phyloP scores from a whole-genome alignment of 495 filamentous ascomycete genomes.

The Penicillium crystallinum region DNA sequence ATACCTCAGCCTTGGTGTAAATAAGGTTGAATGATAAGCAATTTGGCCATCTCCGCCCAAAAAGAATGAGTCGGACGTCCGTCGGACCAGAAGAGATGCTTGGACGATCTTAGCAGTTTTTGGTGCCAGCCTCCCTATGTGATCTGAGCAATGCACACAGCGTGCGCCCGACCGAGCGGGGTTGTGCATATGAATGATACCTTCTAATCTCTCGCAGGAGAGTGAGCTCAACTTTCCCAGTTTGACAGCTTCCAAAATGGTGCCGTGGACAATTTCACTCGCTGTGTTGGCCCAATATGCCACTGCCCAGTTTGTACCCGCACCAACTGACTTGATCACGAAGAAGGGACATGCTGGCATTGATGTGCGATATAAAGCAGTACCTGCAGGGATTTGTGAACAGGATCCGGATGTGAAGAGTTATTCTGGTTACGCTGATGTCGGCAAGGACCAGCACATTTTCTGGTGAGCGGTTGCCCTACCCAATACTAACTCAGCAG shows the following conservation, averaged over 20 bases:
- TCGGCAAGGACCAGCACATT: slow-evolving; percentile 55
- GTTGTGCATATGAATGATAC: background rate
- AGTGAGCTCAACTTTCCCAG: background rate
- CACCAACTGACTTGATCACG: slow-evolving; percentile 48
- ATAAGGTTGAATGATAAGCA: background rate
- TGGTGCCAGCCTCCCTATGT: slow-evolving; percentile 1
- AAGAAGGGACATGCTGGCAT: slow-evolving; percentile 49
- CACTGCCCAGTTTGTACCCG: slow-evolving; percentile 53
- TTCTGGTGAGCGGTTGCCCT: slow-evolving; percentile 39
- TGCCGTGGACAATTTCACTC: background rate
- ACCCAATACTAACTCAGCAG: background rate
- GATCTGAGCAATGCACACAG: slow-evolving; percentile 6
- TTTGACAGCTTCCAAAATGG: background rate
- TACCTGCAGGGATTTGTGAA: slow-evolving; percentile 60
- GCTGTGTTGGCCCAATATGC: slow-evolving; percentile 1
- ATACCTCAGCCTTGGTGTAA: background rate
- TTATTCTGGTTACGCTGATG: slow-evolving; percentile 63
- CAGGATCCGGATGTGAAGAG: slow-evolving; percentile 59
- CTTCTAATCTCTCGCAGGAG: background rate
- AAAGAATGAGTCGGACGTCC: background rate
- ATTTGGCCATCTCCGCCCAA: background rate
- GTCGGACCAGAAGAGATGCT: background rate
- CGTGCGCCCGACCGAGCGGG: slow-evolving; percentile 3
- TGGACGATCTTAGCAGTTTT: background rate
- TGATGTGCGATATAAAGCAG: slow-evolving; percentile 56